Evolutionary conservation across 371 early-diverging fungal genomes (phyloP).

Genomic region (Apophysomyces variabilis): DNA sequence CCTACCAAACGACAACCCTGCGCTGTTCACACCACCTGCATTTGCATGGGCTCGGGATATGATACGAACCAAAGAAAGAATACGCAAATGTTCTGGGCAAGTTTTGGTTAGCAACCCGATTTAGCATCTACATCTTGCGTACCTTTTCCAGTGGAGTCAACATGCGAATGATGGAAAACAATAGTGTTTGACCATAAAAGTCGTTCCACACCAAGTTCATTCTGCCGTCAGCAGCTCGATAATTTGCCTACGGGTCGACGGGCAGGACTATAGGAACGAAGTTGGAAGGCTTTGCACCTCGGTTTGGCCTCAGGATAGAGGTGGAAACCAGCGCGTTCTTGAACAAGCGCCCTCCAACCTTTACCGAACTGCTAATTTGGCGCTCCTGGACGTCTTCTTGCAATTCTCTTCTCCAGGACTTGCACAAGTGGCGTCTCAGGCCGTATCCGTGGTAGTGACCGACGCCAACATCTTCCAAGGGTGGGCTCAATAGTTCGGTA

Average conservation of each 20-base stretch:
- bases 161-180: neutral
- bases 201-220: neutral
- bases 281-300: neutral
- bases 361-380: neutral
- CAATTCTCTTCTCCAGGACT: neutral
- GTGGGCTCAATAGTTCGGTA: neutral
- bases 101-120: neutral
- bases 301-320: neutral
- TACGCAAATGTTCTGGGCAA: neutral
- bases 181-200: neutral
- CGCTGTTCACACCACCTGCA: neutral
- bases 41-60: neutral
- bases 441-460: neutral
- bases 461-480: neutral
- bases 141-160: neutral
- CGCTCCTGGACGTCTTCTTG: neutral
- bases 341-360: neutral
- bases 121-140: neutral
- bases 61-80: neutral
- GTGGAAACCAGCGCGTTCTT: neutral
- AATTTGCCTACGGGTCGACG: neutral
- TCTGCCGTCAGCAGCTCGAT: neutral
- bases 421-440: neutral
- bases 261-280: neutral
- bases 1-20: neutral